These are phyloP conservation scores for Arthrobotrys entomopaga DNA, from an alignment of 2,329 filamentous ascomycete species.

Conservation along the genomic window DNA sequence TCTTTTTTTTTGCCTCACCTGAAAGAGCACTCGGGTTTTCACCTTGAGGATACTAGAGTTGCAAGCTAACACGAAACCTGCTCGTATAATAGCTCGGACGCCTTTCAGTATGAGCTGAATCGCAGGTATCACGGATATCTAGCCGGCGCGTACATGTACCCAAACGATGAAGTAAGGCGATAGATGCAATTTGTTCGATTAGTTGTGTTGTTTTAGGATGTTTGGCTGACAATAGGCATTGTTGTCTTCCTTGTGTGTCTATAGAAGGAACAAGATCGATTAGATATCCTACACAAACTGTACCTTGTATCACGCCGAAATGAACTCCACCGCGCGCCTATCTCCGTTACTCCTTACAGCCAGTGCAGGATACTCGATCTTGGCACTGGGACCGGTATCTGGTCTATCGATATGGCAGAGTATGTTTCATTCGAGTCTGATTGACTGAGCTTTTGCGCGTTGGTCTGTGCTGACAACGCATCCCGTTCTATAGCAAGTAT, in stretches of 20 bases:
- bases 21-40: not conserved
- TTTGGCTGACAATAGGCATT: constrained; percentile 48
- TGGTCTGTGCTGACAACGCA: constrained; percentile 58
- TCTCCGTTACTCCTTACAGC: constrained; percentile 60
- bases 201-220: constrained; percentile 26
- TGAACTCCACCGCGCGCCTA: constrained; percentile 64
- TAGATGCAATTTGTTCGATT: not conserved
- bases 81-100: constrained; percentile 22
- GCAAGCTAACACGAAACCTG: not conserved
- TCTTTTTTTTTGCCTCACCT: not conserved
- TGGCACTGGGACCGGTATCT: constrained; percentile 89
- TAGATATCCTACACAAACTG: constrained; percentile 84
- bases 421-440: constrained; percentile 54
- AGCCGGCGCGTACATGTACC: constrained; percentile 77
- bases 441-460: constrained; percentile 58
- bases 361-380: constrained; percentile 69
- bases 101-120: constrained; percentile 69
- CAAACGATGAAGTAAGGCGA: constrained; percentile 75
- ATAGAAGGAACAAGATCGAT: constrained; percentile 77
- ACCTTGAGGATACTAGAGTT: not conserved
- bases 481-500: constrained; percentile 63
- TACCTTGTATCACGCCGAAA: constrained; percentile 73
- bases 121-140: constrained; percentile 76
- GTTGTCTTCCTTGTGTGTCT: constrained; percentile 26
- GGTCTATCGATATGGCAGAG: constrained; percentile 86